Percentiles rank a stretch among this genome's conserved stretches.
These are phyloP conservation scores for Colletotrichum orbiculare DNA, from an alignment of 2,329 filamentous ascomycete genomes.

Conservation along the genomic window DNA sequence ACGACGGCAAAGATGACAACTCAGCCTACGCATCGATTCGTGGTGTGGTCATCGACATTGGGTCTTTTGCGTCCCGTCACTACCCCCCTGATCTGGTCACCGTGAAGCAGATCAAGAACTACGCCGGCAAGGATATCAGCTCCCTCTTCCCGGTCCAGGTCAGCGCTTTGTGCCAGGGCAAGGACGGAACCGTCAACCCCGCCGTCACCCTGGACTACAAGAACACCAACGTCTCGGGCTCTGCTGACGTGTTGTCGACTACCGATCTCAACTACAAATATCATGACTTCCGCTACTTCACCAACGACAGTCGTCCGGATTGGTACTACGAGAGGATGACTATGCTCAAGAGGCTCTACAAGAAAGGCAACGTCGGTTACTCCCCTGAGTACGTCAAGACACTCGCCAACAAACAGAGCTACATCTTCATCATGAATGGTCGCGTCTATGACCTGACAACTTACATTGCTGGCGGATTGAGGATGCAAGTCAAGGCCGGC, in stretches of 20 bases:
- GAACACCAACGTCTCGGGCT: conserved; percentile 78
- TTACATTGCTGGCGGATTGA: conserved; percentile 82
- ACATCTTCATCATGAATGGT: conserved; percentile 81
- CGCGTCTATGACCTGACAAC: conserved; percentile 90
- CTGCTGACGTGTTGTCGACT: conserved; percentile 66
- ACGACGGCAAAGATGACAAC: conserved; percentile 76
- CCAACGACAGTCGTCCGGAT: conserved; percentile 83
- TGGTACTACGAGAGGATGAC: conserved; percentile 95
- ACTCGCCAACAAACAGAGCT: conserved; percentile 69
- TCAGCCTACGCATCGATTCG: conserved; percentile 83
- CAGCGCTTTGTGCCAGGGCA: conserved; percentile 87
- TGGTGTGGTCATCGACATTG: conserved; percentile 88
- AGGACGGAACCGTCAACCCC: conserved; percentile 70
- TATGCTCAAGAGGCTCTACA: conserved; percentile 79
- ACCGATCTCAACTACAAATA: conserved; percentile 81
- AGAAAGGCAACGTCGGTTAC: conserved; percentile 89
- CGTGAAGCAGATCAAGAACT: conserved; percentile 75
- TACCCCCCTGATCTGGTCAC: conserved; percentile 73
- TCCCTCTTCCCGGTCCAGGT: conserved; percentile 93
- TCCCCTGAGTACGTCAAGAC: conserved; percentile 80
- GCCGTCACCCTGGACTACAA: conserved; percentile 88
- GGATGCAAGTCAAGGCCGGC: conserved; percentile 67
- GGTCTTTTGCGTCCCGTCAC: conserved; percentile 77
- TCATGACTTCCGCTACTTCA: conserved; percentile 91
- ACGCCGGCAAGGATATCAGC: conserved; percentile 89